These are phyloP conservation scores for Cordyceps tenuipes DNA, from an alignment of 2,329 filamentous ascomycete species.

Conservation along the genomic window DNA sequence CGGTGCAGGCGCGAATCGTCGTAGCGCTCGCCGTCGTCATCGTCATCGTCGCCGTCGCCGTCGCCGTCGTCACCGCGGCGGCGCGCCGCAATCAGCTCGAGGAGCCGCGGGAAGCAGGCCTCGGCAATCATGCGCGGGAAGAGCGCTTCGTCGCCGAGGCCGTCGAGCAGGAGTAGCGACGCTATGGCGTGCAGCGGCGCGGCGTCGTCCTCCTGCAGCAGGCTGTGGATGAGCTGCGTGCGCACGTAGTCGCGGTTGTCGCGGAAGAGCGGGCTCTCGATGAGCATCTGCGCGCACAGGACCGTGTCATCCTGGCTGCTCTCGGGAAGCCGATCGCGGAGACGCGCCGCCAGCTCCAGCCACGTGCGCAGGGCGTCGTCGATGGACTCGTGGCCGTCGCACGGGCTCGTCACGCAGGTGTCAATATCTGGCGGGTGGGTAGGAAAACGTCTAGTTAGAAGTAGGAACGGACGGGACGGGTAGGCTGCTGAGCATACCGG, in stretches of 20 bases:
- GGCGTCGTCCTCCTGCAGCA: constrained; percentile 81
- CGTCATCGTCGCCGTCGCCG: constrained; percentile 39
- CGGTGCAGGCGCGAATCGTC: constrained; percentile 64
- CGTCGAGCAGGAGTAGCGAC: constrained; percentile 81
- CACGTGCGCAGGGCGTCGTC: constrained; percentile 82
- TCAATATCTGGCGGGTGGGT: constrained; percentile 33
- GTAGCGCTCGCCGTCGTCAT: constrained; percentile 40
- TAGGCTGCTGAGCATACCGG: constrained; percentile 46
- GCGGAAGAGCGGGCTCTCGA: constrained; percentile 66
- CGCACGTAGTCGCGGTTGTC: constrained; percentile 78
- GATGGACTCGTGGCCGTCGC: constrained; percentile 50
- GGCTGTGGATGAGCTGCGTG: constrained; percentile 82
- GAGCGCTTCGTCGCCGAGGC: constrained; percentile 64
- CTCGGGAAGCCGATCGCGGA: constrained; percentile 66
- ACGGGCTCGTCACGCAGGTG: constrained; percentile 37
- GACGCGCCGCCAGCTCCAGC: constrained; percentile 67
- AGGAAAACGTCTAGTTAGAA: neutral
- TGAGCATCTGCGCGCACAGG: constrained; percentile 69
- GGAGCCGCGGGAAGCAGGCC: constrained; percentile 71
- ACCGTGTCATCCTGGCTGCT: constrained; percentile 73
- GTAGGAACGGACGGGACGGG: neutral
- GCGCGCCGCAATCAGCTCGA: constrained; percentile 68
- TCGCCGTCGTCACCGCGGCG: constrained; percentile 37
- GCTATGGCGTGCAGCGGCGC: constrained; percentile 73
- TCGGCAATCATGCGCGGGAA: constrained; percentile 86